Percentiles rank a stretch among this genome's conserved stretches.
Conservation (phyloP, 805 yeast species). For the Nakazawaea laoshanensis region DNA sequence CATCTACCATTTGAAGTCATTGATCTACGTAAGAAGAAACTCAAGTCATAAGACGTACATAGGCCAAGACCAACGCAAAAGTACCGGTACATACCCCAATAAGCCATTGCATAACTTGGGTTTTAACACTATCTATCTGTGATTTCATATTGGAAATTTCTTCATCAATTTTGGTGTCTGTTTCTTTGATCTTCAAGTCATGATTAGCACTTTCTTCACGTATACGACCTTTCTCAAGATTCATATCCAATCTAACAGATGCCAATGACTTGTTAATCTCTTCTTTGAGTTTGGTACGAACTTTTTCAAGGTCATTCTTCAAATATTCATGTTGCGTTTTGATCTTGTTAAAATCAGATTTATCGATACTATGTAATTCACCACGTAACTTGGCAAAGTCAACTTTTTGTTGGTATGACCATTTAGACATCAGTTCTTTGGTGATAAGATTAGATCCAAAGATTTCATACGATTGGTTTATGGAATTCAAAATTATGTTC, state of each 20-base stretch:
- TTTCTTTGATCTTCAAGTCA: conserved; percentile 89
- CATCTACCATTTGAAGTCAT: conserved; percentile 38
- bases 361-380: conserved; percentile 82
- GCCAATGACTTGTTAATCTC: conserved; percentile 88
- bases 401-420: conserved; percentile 92
- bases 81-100: conserved; percentile 99
- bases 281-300: conserved; percentile 78
- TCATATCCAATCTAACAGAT: conserved; percentile 82
- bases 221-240: conserved; percentile 90
- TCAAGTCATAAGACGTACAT: conserved; percentile 70
- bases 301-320: conserved; percentile 75
- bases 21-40: conserved; percentile 32
- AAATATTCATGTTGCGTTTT: conserved; percentile 84
- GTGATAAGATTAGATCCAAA: conserved; percentile 76
- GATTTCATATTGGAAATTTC: conserved; percentile 91
- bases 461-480: conserved; percentile 71
- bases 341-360: conserved; percentile 72
- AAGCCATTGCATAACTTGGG: conserved; percentile 97
- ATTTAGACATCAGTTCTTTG: conserved; percentile 71
- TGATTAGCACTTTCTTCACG: conserved; percentile 91
- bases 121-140: conserved; percentile 91
- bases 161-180: conserved; percentile 91
- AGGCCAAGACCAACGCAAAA: conserved; percentile 87
- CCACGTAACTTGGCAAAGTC: conserved; percentile 94
- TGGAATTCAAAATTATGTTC: conserved; percentile 59